Evolutionary conservation across 768 basidiomycete genomes (phyloP).

Genomic region (Boletus insuetus): DNA sequence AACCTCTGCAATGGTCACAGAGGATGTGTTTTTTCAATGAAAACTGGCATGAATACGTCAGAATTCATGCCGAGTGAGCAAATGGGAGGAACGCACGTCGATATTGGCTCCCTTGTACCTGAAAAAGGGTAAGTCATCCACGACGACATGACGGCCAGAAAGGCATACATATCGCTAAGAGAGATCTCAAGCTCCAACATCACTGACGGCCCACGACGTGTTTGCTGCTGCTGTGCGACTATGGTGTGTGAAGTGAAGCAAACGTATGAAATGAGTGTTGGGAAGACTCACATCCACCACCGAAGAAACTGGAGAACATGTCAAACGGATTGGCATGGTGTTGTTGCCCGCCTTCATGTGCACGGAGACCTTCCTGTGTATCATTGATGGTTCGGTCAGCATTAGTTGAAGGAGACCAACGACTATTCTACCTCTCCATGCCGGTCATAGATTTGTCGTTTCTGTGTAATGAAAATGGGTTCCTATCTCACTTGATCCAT

Average conservation of each 20-base stretch:
- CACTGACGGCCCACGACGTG: constrained; percentile 71
- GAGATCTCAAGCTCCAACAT: constrained; percentile 83
- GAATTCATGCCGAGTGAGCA: neutral
- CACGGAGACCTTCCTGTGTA: constrained; percentile 81
- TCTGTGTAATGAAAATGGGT: constrained; percentile 43
- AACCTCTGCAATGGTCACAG: constrained; percentile 95
- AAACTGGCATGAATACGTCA: constrained; percentile 55
- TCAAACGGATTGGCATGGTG: constrained; percentile 86
- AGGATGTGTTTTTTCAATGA: constrained; percentile 88
- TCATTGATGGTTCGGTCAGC: constrained; percentile 11
- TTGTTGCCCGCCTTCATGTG: constrained; percentile 83
- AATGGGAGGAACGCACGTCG: constrained; percentile 51
- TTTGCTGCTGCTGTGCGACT: constrained; percentile 50
- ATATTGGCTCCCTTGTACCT: constrained; percentile 85
- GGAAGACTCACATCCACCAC: constrained; percentile 61
- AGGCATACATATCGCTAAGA: constrained; percentile 74
- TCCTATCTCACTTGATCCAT: neutral
- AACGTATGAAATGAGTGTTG: neutral
- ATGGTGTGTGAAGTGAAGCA: neutral
- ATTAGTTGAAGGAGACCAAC: neutral
- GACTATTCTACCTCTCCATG: constrained; percentile 70
- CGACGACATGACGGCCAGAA: neutral
- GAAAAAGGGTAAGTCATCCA: constrained; percentile 7
- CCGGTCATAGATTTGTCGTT: constrained; percentile 90
- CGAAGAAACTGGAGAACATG: constrained; percentile 91